These are phyloP conservation scores for Lasiosphaeria hispida DNA, from an alignment of 495 filamentous ascomycete species.

Conservation along the genomic window DNA sequence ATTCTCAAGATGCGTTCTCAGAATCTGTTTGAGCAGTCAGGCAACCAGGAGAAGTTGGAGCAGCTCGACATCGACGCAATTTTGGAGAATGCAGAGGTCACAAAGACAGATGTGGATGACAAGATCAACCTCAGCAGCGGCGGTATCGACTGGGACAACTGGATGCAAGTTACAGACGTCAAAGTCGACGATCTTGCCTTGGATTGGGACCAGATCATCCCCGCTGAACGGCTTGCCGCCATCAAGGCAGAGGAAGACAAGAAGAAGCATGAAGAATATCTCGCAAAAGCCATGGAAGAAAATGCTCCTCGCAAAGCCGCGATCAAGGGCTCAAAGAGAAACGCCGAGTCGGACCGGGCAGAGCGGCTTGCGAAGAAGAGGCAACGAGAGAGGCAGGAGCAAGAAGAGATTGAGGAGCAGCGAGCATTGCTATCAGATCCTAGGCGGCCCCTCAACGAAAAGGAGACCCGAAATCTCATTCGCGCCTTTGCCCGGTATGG, in stretches of 20 bases:
- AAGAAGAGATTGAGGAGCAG: conserved; percentile 58
- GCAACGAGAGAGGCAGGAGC: conserved; percentile 69
- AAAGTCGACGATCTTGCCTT: conserved; percentile 79
- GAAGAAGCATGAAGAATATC: conserved; percentile 77
- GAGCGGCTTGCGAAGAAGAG: conserved; percentile 92
- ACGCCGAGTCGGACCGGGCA: conserved; percentile 69
- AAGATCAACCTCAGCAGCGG: conserved; percentile 60
- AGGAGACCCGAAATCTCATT: conserved; percentile 88
- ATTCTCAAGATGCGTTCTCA: conserved; percentile 91
- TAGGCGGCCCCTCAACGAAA: conserved; percentile 78
- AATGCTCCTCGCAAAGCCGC: conserved; percentile 79
- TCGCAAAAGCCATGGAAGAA: conserved; percentile 77
- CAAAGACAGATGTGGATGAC: conserved; percentile 82
- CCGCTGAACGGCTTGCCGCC: conserved; percentile 81
- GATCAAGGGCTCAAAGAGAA: conserved; percentile 52
- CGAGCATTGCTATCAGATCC: conserved; percentile 68
- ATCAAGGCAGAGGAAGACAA: conserved; percentile 87
- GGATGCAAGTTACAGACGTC: conserved; percentile 90
- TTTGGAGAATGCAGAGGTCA: conserved; percentile 90
- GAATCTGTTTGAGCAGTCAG: conserved; percentile 95
- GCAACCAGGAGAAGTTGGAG: conserved; percentile 93
- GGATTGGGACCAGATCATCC: conserved; percentile 97
- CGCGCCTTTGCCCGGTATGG: conserved; percentile 84
- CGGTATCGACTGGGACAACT: conserved; percentile 91
- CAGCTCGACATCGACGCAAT: conserved; percentile 98